Evolutionary conservation across 176 grass and related monocot genomes (phyloP), one percentile per base, ranked within the genome.

Genomic region (Musa itinerans): DNA sequence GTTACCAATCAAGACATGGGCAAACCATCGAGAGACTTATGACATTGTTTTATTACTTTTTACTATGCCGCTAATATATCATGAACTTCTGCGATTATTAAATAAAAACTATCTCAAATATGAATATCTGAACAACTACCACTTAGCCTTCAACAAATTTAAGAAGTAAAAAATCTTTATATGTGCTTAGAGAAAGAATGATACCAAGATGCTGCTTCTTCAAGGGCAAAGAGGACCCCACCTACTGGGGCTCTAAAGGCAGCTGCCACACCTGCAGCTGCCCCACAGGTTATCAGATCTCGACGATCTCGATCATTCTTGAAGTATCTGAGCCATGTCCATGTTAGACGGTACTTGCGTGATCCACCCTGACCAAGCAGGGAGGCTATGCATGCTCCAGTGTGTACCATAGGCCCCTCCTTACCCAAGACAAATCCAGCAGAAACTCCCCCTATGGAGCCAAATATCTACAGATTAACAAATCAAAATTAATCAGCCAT

Each of bases 341-440:
- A 92, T 2, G 86, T 89, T 43, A 92, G 58, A 2, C 72, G 76
- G 72, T 92, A 87, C 79, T 83, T 92, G 57, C 79, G 79, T 0
- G 90, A 92, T 6, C 90, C 84, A 0, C 86, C 90, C 70, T 92
- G 90, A 43, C 74, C 90, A 4, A 92, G 84, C 55, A 85, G 54
- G 52, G 79, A 78, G 21, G 90, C 90, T 29, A 92, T 56, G 52
- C 90, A 92, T 74, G 90, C 79, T 6, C 90, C 90, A 11, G 84
- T 92, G 54, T 92, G 86, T 53, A 92, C 86, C 90, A 92, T 92
- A 43, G 90, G 90, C 5, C 90, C 90, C 76, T 92, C 86, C 53
- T 89, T 89, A 20, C 90, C 90, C 69, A 92, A 25, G 69, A 92
- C 82, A 83, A 92, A 89, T 15, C 90, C 90, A 1, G 90, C 90